Evolutionary conservation across 2,329 filamentous ascomycete genomes (phyloP), one percentile per base, ranked within the genome.

Genomic region (Curvularia hawaiiensis): DNA sequence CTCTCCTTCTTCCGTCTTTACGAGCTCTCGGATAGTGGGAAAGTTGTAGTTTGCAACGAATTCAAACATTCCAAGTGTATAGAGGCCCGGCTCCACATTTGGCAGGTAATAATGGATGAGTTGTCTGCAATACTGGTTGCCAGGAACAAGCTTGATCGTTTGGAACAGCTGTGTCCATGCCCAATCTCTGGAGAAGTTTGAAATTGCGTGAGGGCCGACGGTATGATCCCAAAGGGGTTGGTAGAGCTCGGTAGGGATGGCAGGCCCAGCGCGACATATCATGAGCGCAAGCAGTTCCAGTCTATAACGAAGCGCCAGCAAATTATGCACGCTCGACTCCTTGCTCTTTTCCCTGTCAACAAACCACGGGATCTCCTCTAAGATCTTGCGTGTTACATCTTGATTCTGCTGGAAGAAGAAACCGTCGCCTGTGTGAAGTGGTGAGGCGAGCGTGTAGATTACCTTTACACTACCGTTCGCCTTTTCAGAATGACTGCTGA

Each of bases 401-500:
- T 59, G 56, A 28, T 71, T 64, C 8, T 72, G 46, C 20, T 66
- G 58, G 40, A 77, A 70, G 52, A 73, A 71, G 1, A 30, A 22
- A 2, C 48, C 48, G 28, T 75, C 70, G 4, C 55, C 57, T 11
- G 54, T 57, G 12, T 50, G 46, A 3, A 57, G n/a, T 4, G 45
- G 39, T 9, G 55, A 48, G 10, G 58, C 60, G 16, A 77, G 58
- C 9, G 71, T 80, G 70, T 35, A 79, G 69, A 72, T 79, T 16
- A 87, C 88, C 69, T 87, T 89, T 20, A 93, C 82, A 64, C 90
- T 95, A 1, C 91, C 91, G 7, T 90, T 83, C 0, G 88, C 86
- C 14, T 86, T 89, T 10, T 78, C 61, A 1, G 87, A 88, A 71
- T 83, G 87, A 22, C 82, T 78, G 3, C 83, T 80, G 45, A 96